Evolutionary conservation across 768 basidiomycete species (phyloP), one percentile per base, ranked within the genome.

Genomic region (Mycena metata): DNA sequence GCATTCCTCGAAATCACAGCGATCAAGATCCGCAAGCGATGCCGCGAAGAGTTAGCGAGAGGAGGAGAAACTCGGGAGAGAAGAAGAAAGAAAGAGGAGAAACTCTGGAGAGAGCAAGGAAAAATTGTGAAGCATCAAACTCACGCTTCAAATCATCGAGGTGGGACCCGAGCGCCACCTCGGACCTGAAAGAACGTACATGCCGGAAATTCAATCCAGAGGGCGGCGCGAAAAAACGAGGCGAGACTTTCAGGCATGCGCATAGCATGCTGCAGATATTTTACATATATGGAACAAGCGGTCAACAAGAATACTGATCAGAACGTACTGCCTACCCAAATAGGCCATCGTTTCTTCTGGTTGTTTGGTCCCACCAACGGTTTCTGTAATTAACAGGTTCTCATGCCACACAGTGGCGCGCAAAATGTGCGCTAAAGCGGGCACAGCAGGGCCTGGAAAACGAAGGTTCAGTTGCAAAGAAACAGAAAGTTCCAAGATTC

Each of bases 401-500:
- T 33, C 67, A 68, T 68, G 67, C 35, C 66, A 62, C 26, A 39
- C 26, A 39, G 61, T 63, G 67, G 60, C 60, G 60, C 30, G 56
- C 46, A 62, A 46, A 58, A 60, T 59, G 65, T 33, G 64, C 30
- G 57, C 35, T 52, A 52, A 54, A 46, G 43, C 43, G 49, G 56
- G 42, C 33, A 60, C 47, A 54, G 7, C 43, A 54, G 41, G n/a
- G 52, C 60, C 51, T 52, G 57, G 51, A 64, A n/a, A 60, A 30
- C 42, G 33, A 43, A 46, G 50, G 24, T 41, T 47, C 5, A 50
- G 36, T 41, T 11, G 51, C 17, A 30, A n/a, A 45, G 51, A 66
- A 54, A 55, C 33, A 36, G 51, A 66, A 54, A 47, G 43, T 64
- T 57, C 55, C 55, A 57, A 36, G 17, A 24, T 24, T 45, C 23